These are phyloP conservation scores for Phytopythium ostracodes DNA, from an alignment of 352 stramenopile species.

Conservation along the genomic window DNA sequence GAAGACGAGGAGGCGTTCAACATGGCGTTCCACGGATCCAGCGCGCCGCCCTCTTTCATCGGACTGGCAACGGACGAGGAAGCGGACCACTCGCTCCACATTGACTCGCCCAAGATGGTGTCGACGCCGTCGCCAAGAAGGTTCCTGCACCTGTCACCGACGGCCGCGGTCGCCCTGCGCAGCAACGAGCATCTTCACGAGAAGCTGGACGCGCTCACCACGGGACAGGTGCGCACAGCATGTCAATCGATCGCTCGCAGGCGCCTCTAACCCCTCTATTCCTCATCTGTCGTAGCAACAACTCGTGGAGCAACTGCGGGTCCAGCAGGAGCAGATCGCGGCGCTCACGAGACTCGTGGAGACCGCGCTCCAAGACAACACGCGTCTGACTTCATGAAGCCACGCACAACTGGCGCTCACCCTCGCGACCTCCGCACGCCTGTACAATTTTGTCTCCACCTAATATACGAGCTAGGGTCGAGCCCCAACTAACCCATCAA, in stretches of 20 bases:
- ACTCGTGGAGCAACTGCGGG: constrained; percentile 27
- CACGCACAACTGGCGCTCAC: too few relatives aligned
- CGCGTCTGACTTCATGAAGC: not conserved
- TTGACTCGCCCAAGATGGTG: constrained; percentile 1
- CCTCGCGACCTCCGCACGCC: too few relatives aligned
- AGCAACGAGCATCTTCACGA: constrained; percentile 26
- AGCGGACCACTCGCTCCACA: constrained; percentile 5
- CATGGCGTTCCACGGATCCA: constrained; percentile 16
- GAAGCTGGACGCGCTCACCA: constrained; percentile 25
- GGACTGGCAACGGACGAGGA: constrained; percentile 19
- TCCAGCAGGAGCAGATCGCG: constrained; percentile 39
- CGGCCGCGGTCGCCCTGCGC: constrained; percentile 16
- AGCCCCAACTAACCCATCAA: too few relatives aligned
- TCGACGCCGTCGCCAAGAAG: not conserved
- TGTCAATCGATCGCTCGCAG: not conserved
- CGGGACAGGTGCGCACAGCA: constrained; percentile 26
- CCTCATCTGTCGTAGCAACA: constrained; percentile 16
- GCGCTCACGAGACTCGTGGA: constrained; percentile 31
- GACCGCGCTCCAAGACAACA: constrained; percentile 11
- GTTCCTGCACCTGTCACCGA: constrained; percentile 13
- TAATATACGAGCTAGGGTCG: too few relatives aligned
- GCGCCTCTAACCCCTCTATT: not conserved
- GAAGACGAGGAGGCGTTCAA: constrained; percentile 39
- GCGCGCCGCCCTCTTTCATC: constrained; percentile 18
- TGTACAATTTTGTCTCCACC: not conserved